These are phyloP conservation scores for Xylariaceae sp. DNA, from an alignment of 2,329 filamentous ascomycete species.

Conservation along the genomic window DNA sequence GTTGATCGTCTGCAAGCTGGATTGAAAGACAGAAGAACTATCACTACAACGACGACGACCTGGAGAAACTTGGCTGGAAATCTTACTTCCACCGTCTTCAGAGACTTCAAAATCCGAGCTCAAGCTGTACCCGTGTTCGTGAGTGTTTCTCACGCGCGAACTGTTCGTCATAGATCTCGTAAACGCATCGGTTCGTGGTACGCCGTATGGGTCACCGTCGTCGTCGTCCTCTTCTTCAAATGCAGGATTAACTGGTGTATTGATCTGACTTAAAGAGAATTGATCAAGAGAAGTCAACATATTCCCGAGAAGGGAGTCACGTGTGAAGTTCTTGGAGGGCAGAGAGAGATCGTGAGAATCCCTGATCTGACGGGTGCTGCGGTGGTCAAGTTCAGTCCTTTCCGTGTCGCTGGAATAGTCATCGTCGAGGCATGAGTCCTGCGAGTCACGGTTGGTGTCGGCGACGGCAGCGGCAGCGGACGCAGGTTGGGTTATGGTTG, in stretches of 20 bases:
- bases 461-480: constrained; percentile 22
- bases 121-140: constrained; percentile 50
- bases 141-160: constrained; percentile 21
- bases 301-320: constrained; percentile 90
- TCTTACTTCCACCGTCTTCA: constrained; percentile 47
- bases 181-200: constrained; percentile 26
- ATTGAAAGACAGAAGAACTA: constrained; percentile 68
- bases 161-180: constrained; percentile 28
- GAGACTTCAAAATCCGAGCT: constrained; percentile 56
- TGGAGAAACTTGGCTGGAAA: constrained; percentile 49
- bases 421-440: constrained; percentile 31
- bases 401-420: constrained; percentile 28
- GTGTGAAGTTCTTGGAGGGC: constrained; percentile 67
- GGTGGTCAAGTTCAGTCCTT: constrained; percentile 29
- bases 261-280: constrained; percentile 54
- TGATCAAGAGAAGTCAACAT: constrained; percentile 92
- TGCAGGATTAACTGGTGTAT: constrained; percentile 29
- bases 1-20: constrained; percentile 55
- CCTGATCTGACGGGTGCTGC: constrained; percentile 34
- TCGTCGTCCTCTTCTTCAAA: constrained; percentile 38
- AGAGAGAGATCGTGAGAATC: constrained; percentile 86
- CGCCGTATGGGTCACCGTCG: constrained; percentile 28
- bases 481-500: constrained; percentile 23
- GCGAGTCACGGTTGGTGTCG: constrained; percentile 24
- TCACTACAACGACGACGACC: constrained; percentile 69